Conservation (phyloP, 163 green algal genomes). For the Prototheca cutis region DNA sequence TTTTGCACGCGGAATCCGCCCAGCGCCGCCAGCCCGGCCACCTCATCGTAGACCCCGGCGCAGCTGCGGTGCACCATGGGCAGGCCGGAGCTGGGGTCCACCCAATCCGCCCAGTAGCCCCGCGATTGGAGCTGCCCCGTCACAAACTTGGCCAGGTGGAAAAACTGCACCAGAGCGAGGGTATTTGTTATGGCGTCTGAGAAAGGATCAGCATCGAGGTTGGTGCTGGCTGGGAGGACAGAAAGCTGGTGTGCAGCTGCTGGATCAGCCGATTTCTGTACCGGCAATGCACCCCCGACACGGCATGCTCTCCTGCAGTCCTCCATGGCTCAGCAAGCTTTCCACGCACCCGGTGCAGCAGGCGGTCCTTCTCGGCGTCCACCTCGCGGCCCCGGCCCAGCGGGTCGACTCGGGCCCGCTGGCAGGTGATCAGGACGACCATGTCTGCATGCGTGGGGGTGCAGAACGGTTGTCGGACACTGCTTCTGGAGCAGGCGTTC, state of each 20-base stretch:
- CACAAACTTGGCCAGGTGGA: conserved; percentile 64
- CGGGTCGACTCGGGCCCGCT: neutral
- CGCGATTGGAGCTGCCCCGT: conserved; percentile 38
- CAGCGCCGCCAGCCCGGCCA: conserved; percentile 71
- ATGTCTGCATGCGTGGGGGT: too few species aligned
- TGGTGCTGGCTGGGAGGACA: too few species aligned
- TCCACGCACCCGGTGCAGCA: conserved; percentile 63
- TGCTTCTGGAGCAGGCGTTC: too few species aligned
- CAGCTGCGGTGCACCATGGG: conserved; percentile 7
- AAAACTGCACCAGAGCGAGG: too few species aligned
- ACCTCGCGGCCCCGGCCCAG: conserved; percentile 52
- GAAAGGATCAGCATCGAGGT: too few species aligned
- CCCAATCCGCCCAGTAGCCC: conserved; percentile 83
- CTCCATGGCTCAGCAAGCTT: neutral
- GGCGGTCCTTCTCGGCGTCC: conserved; percentile 83
- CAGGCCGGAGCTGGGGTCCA: conserved; percentile 77
- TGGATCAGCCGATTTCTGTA: too few species aligned
- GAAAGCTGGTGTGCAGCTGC: too few species aligned
- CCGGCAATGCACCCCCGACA: neutral
- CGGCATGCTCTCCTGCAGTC: neutral
- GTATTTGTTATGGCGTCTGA: too few species aligned
- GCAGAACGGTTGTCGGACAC: too few species aligned
- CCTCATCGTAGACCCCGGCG: conserved; percentile 69
- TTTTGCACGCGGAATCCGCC: conserved; percentile 76
- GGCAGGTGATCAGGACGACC: neutral